Conservation (phyloP, 1,139 yeast genomes). For the Zygoascus sp. region DNA sequence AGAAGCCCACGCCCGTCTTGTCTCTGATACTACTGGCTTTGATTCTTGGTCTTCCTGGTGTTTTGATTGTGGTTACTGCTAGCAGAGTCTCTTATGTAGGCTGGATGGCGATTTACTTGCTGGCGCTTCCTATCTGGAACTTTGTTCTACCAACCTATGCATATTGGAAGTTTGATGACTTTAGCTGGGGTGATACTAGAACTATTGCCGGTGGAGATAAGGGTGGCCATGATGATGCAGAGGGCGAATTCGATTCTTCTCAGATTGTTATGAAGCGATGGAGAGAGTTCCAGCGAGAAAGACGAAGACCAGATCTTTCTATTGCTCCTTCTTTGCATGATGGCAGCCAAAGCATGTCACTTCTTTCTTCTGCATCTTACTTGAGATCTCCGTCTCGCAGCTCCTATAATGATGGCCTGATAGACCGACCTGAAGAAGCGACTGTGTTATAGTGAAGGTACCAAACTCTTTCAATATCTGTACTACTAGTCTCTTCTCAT, state of each 20-base stretch:
- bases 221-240: slow-evolving; percentile 62
- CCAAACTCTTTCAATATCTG: too few relatives aligned
- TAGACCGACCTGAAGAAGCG: slow-evolving; percentile 7
- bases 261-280: slow-evolving; percentile 86
- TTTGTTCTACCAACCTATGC: slow-evolving; percentile 86
- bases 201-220: slow-evolving; percentile 65
- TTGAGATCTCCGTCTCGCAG: slow-evolving; percentile 5
- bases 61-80: slow-evolving; percentile 82
- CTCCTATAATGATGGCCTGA: slow-evolving; percentile 1
- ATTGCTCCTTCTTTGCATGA: slow-evolving; percentile 6
- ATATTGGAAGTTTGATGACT: slow-evolving; percentile 96
- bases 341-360: slow-evolving; percentile 7
- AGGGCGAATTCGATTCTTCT: slow-evolving; percentile 85
- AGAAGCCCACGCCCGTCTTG: slow-evolving; percentile 78
- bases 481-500: too few relatives aligned
- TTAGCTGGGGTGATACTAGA: slow-evolving; percentile 98
- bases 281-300: slow-evolving; percentile 85
- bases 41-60: slow-evolving; percentile 86
- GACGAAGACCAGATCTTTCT: slow-evolving; percentile 16
- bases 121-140: slow-evolving; percentile 93
- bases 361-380: slow-evolving; percentile 4
- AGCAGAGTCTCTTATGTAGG: slow-evolving; percentile 68
- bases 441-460: neutral
- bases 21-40: slow-evolving; percentile 75
- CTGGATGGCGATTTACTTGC: slow-evolving; percentile 77